Percentiles rank a stretch among this genome's conserved stretches.
These are phyloP conservation scores for Emmonsia crescens DNA, from an alignment of 2,329 filamentous ascomycete species.

Conservation along the genomic window DNA sequence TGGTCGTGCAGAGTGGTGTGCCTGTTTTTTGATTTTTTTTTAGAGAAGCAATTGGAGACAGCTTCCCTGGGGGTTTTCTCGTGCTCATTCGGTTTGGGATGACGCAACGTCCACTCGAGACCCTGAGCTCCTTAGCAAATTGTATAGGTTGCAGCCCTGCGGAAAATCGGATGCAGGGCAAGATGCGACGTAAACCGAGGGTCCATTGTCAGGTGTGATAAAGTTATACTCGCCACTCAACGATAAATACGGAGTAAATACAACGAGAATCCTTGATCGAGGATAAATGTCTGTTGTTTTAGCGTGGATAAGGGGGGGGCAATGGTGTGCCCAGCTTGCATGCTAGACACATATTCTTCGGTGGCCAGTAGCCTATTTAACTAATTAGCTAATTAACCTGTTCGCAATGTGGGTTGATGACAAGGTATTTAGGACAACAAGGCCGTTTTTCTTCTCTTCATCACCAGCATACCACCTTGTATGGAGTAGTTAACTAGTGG, in stretches of 20 bases:
- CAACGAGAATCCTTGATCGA: not conserved
- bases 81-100: not conserved
- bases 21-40: not conserved
- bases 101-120: not conserved
- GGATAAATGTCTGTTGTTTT: not conserved
- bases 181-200: not conserved
- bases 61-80: not conserved
- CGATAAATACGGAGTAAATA: not conserved
- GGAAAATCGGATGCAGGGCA: not conserved
- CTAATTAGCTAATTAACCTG: too few species aligned
- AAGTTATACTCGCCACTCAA: not conserved
- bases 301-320: not conserved
- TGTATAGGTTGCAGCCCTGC: too few species aligned
- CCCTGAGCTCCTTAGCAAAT: not conserved
- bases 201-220: too few species aligned
- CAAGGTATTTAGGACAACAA: too few species aligned
- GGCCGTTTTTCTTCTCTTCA: too few species aligned
- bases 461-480: too few species aligned
- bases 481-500: too few species aligned
- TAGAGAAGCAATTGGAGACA: too few species aligned
- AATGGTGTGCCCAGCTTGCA: too few species aligned
- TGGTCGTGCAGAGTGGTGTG: not conserved
- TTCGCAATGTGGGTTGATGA: too few species aligned
- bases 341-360: too few species aligned
- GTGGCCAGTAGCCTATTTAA: too few species aligned